Percentiles rank a stretch among this genome's conserved stretches.
Evolutionary conservation across 2,329 filamentous ascomycete species (phyloP).

Genomic region (Aspergillus uvarum): DNA sequence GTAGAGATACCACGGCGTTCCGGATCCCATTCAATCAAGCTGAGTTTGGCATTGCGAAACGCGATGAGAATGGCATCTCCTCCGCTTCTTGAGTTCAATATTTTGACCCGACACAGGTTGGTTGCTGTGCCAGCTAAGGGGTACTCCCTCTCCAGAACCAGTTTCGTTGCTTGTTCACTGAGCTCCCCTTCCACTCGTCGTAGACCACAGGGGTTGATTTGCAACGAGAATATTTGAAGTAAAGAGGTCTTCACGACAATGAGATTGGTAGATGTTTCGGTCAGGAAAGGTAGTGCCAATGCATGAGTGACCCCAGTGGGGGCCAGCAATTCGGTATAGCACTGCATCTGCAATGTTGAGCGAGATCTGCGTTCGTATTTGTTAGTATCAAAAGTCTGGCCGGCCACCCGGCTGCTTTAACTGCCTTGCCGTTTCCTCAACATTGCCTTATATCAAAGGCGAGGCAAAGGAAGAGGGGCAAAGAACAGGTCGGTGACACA

Average conservation of each 20-base stretch:
- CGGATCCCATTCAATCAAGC: conserved; percentile 90
- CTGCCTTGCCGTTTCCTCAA: conserved; percentile 4
- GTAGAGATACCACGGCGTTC: conserved; percentile 76
- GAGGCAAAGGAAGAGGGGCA: background rate
- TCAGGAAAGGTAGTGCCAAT: conserved; percentile 73
- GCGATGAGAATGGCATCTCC: conserved; percentile 82
- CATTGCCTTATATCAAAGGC: background rate
- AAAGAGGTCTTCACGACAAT: conserved; percentile 89
- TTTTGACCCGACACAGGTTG: conserved; percentile 75
- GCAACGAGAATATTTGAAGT: conserved; percentile 83
- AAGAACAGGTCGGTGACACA: background rate
- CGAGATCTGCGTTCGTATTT: background rate
- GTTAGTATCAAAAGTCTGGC: background rate
- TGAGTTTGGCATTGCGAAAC: conserved; percentile 88
- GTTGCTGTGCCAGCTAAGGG: conserved; percentile 79
- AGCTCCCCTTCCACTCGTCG: conserved; percentile 52
- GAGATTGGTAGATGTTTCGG: conserved; percentile 75
- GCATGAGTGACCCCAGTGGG: conserved; percentile 93
- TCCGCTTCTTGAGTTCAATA: conserved; percentile 69
- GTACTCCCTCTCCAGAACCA: conserved; percentile 83
- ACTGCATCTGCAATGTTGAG: conserved; percentile 68
- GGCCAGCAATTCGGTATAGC: conserved; percentile 92
- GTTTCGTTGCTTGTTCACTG: conserved; percentile 69
- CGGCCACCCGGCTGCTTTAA: conserved; percentile 10
- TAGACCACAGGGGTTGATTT: conserved; percentile 53